Evolutionary conservation across 2,329 filamentous ascomycete genomes (phyloP).

Genomic region (Torrubiellomyces zombiae): DNA sequence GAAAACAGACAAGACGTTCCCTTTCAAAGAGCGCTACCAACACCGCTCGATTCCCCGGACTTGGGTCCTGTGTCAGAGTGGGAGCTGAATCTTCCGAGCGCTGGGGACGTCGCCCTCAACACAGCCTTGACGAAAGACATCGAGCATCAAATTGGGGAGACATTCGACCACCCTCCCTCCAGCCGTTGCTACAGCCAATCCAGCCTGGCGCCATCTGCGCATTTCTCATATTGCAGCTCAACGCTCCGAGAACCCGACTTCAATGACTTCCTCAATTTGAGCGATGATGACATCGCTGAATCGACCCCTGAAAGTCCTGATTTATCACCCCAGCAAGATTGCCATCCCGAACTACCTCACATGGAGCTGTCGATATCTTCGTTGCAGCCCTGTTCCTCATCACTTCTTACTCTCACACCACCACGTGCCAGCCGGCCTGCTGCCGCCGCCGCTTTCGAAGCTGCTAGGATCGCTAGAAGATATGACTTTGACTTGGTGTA

Average conservation of each 20-base stretch:
- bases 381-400: conserved; percentile 10
- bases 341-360: conserved; percentile 5
- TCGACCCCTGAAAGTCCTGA: conserved; percentile 9
- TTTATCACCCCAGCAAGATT: conserved; percentile 3
- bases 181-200: conserved; percentile 13
- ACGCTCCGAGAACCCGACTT: conserved; percentile 33
- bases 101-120: conserved; percentile 13
- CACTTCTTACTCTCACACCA: conserved; percentile 27
- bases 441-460: conserved; percentile 33
- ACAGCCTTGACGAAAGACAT: conserved; percentile 11
- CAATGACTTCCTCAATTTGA: conserved; percentile 35
- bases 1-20: conserved; percentile 7
- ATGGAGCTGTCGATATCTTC: conserved; percentile 10
- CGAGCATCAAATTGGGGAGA: conserved; percentile 10
- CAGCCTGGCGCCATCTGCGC: conserved; percentile 13
- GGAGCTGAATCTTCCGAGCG: conserved; percentile 11
- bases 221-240: conserved; percentile 13
- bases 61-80: conserved; percentile 10
- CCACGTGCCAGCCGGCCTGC: conserved; percentile 26
- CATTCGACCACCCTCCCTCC: conserved; percentile 10
- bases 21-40: conserved; percentile 9
- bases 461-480: conserved; percentile 35
- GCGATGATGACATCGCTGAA: conserved; percentile 42
- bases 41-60: conserved; percentile 16
- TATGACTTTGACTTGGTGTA: conserved; percentile 44